A percentile compares a stretch with the other conserved stretches of the same genome.
These are phyloP conservation scores for Chlorella sp. DNA, from an alignment of 139 green algal species.

Conservation along the genomic window DNA sequence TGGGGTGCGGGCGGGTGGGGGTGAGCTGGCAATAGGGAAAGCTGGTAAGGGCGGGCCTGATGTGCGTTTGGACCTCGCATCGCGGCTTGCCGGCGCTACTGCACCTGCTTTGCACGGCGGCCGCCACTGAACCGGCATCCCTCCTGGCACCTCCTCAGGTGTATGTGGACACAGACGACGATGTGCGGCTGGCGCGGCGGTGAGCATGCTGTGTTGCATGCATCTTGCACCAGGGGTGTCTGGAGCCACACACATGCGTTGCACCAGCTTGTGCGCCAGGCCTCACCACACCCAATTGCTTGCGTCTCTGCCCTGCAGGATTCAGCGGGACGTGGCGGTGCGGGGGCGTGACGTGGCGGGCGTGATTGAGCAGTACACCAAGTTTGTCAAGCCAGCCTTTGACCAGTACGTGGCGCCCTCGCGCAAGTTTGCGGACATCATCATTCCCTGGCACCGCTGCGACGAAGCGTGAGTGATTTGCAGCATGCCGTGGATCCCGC, in stretches of 20 bases:
- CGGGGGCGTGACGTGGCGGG: conserved; percentile 88
- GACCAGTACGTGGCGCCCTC: conserved; percentile 90
- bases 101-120: neutral
- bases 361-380: conserved; percentile 96
- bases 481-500: too few relatives aligned
- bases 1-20: conserved; percentile 38
- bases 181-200: conserved; percentile 90
- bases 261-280: too few relatives aligned
- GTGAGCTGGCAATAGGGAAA: too few relatives aligned
- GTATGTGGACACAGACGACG: conserved; percentile 93
- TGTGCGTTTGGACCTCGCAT: too few relatives aligned
- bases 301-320: conserved; percentile 51
- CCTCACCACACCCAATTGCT: neutral
- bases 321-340: conserved; percentile 92
- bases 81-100: neutral
- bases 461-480: too few relatives aligned
- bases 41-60: too few relatives aligned
- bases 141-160: conserved; percentile 80
- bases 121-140: neutral
- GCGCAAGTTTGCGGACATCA: conserved; percentile 92
- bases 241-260: too few relatives aligned
- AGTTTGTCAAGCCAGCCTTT: conserved; percentile 96
- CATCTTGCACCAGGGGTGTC: too few relatives aligned
- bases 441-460: conserved; percentile 89
- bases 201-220: neutral